Conservation (phyloP, 2,329 filamentous ascomycete species). For the Beauveria caledonica region DNA sequence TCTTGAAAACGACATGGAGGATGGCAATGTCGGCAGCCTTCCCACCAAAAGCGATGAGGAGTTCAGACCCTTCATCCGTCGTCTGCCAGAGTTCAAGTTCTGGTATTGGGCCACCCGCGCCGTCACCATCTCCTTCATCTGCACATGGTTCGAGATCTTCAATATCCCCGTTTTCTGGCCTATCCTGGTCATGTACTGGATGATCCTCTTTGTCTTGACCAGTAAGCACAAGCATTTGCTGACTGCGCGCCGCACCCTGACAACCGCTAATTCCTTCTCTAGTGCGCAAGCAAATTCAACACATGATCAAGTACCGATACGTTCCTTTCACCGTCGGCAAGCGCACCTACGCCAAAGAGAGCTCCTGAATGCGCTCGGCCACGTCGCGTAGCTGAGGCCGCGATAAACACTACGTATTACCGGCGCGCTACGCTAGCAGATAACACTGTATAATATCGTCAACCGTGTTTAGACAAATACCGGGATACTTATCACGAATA, state of each 20-base stretch:
- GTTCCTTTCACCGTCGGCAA: slow-evolving; percentile 91
- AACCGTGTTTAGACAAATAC: background rate
- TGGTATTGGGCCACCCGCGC: slow-evolving; percentile 94
- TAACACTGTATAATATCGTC: slow-evolving; percentile 5
- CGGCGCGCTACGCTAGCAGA: background rate
- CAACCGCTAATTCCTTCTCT: slow-evolving; percentile 11
- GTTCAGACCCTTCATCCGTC: slow-evolving; percentile 93
- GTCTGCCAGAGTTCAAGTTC: slow-evolving; percentile 98
- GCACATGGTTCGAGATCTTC: slow-evolving; percentile 90
- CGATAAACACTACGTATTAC: background rate
- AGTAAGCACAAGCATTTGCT: slow-evolving; percentile 60
- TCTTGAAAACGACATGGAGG: slow-evolving; percentile 91
- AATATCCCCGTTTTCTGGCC: slow-evolving; percentile 99
- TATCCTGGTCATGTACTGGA: slow-evolving; percentile 95
- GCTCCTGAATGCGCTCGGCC: slow-evolving; percentile 26
- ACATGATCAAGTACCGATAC: slow-evolving; percentile 99
- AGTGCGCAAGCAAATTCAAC: slow-evolving; percentile 99
- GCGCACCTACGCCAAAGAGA: slow-evolving; percentile 65
- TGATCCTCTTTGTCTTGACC: slow-evolving; percentile 91
- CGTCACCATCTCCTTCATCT: slow-evolving; percentile 71
- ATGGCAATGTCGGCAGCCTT: slow-evolving; percentile 71
- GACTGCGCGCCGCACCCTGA: background rate
- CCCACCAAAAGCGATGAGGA: slow-evolving; percentile 96
- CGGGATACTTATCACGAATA: background rate
- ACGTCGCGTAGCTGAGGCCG: background rate